Conservation (phyloP, 208 protist species). For the Acanthamoeba culbertsoni region DNA sequence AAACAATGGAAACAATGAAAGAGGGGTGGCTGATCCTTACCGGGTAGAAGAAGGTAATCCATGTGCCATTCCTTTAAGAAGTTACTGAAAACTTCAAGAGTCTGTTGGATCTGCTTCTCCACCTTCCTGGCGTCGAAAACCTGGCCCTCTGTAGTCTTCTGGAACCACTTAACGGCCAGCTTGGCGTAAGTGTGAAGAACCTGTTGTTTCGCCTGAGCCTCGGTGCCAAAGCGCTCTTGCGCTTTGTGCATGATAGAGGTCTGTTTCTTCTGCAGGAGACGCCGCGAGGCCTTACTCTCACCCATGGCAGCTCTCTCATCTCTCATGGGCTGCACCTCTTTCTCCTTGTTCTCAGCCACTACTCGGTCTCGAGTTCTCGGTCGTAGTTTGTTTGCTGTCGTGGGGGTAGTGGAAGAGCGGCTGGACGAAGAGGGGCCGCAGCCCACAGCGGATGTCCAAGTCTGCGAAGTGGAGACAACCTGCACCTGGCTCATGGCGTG, state of each 20-base stretch:
- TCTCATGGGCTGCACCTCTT: background rate
- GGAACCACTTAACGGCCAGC: constrained; percentile 47
- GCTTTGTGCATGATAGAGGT: background rate
- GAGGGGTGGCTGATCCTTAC: background rate
- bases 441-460: background rate
- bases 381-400: background rate
- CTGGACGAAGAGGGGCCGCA: background rate
- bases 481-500: background rate
- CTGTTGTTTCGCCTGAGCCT: constrained; percentile 22
- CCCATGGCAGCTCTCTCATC: background rate
- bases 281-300: constrained; percentile 21
- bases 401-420: background rate
- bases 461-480: background rate
- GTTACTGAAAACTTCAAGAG: constrained; percentile 49
- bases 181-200: constrained; percentile 44
- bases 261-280: constrained; percentile 50
- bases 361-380: background rate
- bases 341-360: constrained; percentile 10
- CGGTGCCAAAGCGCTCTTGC: constrained; percentile 18
- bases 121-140: constrained; percentile 56
- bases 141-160: constrained; percentile 48
- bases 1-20: background rate
- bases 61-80: constrained; percentile 59
- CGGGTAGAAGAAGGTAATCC: constrained; percentile 47
- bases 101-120: constrained; percentile 61